Evolutionary conservation across 768 basidiomycete species (phyloP).

Genomic region (Leucocoprinus leucothites): DNA sequence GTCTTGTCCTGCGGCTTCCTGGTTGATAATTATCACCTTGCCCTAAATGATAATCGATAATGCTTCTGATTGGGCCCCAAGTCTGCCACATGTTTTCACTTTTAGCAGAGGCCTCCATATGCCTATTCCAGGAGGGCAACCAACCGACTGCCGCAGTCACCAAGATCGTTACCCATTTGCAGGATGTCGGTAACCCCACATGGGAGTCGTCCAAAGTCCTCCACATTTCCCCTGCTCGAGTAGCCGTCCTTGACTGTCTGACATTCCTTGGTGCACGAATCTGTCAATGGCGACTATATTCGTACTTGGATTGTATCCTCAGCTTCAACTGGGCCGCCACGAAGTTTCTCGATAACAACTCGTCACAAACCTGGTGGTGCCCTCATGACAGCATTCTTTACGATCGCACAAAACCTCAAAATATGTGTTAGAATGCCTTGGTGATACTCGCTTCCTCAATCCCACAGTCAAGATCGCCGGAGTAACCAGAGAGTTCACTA

Average conservation of each 20-base stretch:
- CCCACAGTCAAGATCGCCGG: conserved; percentile 48
- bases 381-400: conserved; percentile 55
- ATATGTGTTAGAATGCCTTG: conserved; percentile 38
- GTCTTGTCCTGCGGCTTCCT: too few relatives aligned
- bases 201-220: conserved; percentile 36
- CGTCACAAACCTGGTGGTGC: conserved; percentile 49
- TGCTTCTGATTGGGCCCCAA: too few relatives aligned
- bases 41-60: too few relatives aligned
- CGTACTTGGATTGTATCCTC: conserved; percentile 65
- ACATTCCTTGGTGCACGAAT: conserved; percentile 44
- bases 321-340: conserved; percentile 14
- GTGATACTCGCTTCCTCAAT: conserved; percentile 33
- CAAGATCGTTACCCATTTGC: conserved; percentile 38
- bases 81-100: too few relatives aligned
- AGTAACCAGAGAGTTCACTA: conserved; percentile 46
- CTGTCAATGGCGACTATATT: too few relatives aligned
- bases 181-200: conserved; percentile 51
- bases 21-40: too few relatives aligned
- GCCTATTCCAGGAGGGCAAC: conserved; percentile 25
- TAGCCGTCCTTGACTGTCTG: conserved; percentile 51
- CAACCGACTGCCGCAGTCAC: conserved; percentile 32
- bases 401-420: conserved; percentile 38
- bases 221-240: conserved; percentile 44
- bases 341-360: conserved; percentile 47
- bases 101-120: conserved; percentile 39